These are phyloP conservation scores for Lentinula detonsa DNA, from an alignment of 768 basidiomycete species.

Conservation along the genomic window DNA sequence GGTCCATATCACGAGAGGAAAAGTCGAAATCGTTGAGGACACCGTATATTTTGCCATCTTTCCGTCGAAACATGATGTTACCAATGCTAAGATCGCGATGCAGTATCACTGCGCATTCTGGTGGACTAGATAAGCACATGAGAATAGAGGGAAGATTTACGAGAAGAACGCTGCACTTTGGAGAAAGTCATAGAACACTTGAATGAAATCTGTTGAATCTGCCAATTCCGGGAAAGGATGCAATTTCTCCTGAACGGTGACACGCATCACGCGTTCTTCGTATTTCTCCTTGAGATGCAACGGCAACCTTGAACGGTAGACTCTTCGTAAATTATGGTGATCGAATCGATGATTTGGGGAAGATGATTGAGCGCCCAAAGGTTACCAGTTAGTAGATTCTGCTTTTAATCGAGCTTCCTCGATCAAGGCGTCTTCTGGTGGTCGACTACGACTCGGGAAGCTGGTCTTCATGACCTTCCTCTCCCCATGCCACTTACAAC, in stretches of 20 bases:
- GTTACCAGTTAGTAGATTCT: neutral
- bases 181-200: neutral
- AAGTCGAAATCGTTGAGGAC: conserved; percentile 11
- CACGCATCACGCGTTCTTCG: neutral
- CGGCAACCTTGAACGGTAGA: neutral
- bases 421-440: neutral
- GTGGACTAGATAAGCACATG: conserved; percentile 1
- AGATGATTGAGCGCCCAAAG: neutral
- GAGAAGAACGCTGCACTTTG: neutral
- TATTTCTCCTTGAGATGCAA: neutral
- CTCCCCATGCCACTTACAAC: neutral
- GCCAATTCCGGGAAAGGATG: neutral
- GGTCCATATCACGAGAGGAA: neutral
- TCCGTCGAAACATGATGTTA: conserved; percentile 11
- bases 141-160: neutral
- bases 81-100: conserved; percentile 13
- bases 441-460: neutral
- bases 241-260: neutral
- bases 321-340: neutral
- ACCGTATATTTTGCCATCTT: conserved; percentile 9
- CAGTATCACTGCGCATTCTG: conserved; percentile 4
- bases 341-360: neutral
- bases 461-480: neutral
- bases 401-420: neutral
- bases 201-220: neutral